Base-by-base conservation (phyloP, 1,284 basidiomycete species). In the Termitomyces sp. region DNA sequence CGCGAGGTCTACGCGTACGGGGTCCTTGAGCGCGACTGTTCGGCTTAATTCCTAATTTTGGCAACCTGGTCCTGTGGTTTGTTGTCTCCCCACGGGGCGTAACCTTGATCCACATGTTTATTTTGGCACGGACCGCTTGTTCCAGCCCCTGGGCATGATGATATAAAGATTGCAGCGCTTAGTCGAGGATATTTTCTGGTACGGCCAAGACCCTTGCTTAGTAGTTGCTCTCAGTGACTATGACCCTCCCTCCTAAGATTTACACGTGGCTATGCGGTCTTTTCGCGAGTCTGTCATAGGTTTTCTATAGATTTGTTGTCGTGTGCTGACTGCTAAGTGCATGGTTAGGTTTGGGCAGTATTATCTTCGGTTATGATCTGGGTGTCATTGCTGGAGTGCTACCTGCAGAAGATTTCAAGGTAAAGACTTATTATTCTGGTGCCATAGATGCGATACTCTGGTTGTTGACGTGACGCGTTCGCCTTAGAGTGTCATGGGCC, bases 181-280 rank as follows among this genome's bases (percentile, higher is more conserved):
- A 13, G 6, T 17, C 7, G 24, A 10, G 6, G 3, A 28, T 24
- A 48, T 10, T 34, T 9, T 13, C 15, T 3, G 24, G 28, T 43
- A 38, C 42, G 36, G 19, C 21, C 19, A 40, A 44, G 42, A 26
- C 38, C n/a, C 19, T 21, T 17, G 30, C 13, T 31, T 33, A 1
- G 31, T 33, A 1, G 31, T 17, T 31, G 13, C 26, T 28, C 36
- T n/a, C 24, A 34, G 24, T 17, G 43, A 44, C 48, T 31, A 73
- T 73, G 72, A 52, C 64, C 43, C 67, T 75, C 15, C 61, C 68
- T 26, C 72, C 73, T 12, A 74, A 78, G 65, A 70, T 78, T 19
- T 83, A 83, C 66, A 82, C 81, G n/a, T 82, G 81, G 74, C 69
- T 83, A 5, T 84, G 82, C 62, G 83, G 81, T 26, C 71, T 82